phyloP scores from a whole-genome alignment of 805 yeast genomes.

The Candida krabiensis region DNA sequence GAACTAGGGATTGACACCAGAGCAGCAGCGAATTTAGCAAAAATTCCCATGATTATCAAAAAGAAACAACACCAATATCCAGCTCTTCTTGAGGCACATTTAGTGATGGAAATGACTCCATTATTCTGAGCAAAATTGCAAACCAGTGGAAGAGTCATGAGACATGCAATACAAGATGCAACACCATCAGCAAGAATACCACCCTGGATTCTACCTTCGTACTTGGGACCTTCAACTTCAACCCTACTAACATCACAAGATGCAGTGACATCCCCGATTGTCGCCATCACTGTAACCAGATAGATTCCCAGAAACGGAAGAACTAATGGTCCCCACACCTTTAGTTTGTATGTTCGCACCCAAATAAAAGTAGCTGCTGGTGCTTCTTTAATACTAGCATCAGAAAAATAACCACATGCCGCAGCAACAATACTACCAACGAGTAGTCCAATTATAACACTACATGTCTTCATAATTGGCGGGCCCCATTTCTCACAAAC shows the following conservation, averaged over 20 bases:
- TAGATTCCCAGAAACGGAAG: constrained; percentile 73
- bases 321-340: constrained; percentile 73
- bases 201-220: constrained; percentile 81
- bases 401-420: constrained; percentile 75
- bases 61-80: constrained; percentile 59
- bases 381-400: constrained; percentile 53
- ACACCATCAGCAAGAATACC: constrained; percentile 80
- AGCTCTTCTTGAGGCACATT: constrained; percentile 80
- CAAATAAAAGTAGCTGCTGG: constrained; percentile 78
- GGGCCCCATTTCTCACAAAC: constrained; percentile 75
- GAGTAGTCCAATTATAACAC: constrained; percentile 72
- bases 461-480: constrained; percentile 83
- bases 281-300: constrained; percentile 74
- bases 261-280: constrained; percentile 86
- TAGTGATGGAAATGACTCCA: constrained; percentile 90
- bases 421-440: constrained; percentile 86
- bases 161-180: constrained; percentile 63
- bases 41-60: constrained; percentile 81
- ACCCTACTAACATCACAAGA: constrained; percentile 78
- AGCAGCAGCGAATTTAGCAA: constrained; percentile 85
- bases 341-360: constrained; percentile 71
- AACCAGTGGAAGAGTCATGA: constrained; percentile 74
- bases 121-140: constrained; percentile 82
- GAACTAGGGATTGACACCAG: constrained; percentile 77
- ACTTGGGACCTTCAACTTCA: constrained; percentile 69